phyloP scores from a whole-genome alignment of 2,329 filamentous ascomycete genomes.

The Fusarium newnesense region DNA sequence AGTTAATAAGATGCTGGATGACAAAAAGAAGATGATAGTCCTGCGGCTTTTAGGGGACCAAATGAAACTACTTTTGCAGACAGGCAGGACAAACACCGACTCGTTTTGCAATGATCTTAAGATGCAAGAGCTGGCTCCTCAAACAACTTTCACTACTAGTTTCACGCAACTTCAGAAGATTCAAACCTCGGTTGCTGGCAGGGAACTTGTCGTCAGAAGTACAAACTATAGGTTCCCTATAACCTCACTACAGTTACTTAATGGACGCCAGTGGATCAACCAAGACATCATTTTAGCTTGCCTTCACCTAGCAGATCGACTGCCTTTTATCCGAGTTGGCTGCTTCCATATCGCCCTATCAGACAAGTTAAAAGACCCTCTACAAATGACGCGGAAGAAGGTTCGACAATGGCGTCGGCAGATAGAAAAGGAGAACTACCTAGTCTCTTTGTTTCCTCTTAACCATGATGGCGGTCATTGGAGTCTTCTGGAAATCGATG shows the following conservation, averaged over 20 bases:
- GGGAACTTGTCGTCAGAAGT: background rate
- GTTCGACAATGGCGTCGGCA: slow-evolving; percentile 4
- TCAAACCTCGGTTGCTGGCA: background rate
- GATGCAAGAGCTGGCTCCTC: background rate
- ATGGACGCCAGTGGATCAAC: background rate
- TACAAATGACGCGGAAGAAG: background rate
- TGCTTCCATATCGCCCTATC: background rate
- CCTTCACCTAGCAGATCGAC: background rate
- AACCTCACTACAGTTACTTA: background rate
- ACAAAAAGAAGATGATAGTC: background rate
- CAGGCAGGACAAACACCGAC: background rate
- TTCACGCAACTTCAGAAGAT: background rate
- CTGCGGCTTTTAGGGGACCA: background rate
- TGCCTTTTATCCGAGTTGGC: background rate
- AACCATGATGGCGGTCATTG: background rate
- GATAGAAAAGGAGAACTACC: background rate
- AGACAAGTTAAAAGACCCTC: background rate
- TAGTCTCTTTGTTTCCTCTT: background rate
- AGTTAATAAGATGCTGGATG: background rate
- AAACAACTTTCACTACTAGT: background rate
- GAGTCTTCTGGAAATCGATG: background rate
- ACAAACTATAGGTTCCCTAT: background rate
- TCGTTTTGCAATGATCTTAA: background rate
- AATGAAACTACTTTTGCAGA: background rate
- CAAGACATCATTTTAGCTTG: background rate